Percentiles rank a stretch among this genome's conserved stretches.
These are phyloP conservation scores for Hordeum marinum DNA, from an alignment of 176 grass and related monocot genomes.

Conservation along the genomic window DNA sequence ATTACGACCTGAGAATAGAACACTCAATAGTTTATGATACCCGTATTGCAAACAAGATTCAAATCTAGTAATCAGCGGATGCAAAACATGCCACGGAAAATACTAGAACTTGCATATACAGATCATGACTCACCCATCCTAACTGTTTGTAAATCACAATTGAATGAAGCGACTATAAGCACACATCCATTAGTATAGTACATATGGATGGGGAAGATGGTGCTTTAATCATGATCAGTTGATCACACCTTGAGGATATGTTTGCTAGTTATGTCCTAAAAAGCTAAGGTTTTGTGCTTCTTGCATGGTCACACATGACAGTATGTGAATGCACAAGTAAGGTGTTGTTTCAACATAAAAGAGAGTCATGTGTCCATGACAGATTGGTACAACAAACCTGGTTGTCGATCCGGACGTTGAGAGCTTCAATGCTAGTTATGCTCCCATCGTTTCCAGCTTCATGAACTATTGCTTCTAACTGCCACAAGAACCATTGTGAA, in stretches of 20 bases:
- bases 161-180: background rate
- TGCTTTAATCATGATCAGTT: background rate
- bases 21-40: background rate
- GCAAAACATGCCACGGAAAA: slow-evolving; percentile 3
- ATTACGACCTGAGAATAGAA: slow-evolving; percentile 42
- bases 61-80: background rate
- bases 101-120: background rate
- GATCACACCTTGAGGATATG: background rate
- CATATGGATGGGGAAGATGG: background rate
- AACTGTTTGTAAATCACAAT: background rate
- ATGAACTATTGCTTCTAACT: slow-evolving; percentile 81
- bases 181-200: background rate
- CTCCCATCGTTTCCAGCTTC: slow-evolving; percentile 54
- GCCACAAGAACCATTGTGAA: slow-evolving; percentile 17
- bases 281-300: background rate
- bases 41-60: slow-evolving; percentile 7
- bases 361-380: background rate
- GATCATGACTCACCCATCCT: background rate
- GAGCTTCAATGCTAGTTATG: slow-evolving; percentile 62
- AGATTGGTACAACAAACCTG: slow-evolving; percentile 42
- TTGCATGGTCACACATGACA: background rate
- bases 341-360: background rate
- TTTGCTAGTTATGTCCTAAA: background rate
- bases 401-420: slow-evolving; percentile 64
- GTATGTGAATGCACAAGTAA: background rate